phyloP scores from a whole-genome alignment of 1,284 basidiomycete genomes.

The Tilletia horrida region DNA sequence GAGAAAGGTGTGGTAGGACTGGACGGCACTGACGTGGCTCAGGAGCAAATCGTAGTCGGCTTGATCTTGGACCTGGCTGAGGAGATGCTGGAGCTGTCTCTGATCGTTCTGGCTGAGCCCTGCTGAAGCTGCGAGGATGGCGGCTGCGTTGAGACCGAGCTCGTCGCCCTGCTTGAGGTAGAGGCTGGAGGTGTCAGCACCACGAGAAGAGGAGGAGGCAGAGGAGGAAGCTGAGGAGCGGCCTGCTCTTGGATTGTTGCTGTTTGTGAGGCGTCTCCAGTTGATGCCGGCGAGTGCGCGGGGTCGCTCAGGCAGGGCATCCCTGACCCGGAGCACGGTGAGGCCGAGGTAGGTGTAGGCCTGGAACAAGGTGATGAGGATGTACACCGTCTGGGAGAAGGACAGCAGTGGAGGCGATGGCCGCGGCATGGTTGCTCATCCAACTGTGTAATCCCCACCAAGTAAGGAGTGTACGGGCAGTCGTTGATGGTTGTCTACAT shows the following conservation, averaged over 20 bases:
- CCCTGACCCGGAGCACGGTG: constrained; percentile 6
- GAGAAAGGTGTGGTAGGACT: constrained; percentile 13
- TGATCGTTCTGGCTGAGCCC: neutral
- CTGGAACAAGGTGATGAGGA: constrained; percentile 16
- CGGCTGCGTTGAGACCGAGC: too few species aligned
- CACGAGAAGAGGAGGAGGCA: neutral
- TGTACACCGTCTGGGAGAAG: constrained; percentile 7
- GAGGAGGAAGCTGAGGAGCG: neutral
- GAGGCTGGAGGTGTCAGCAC: too few species aligned
- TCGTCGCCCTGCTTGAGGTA: neutral
- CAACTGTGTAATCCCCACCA: too few species aligned
- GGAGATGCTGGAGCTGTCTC: neutral
- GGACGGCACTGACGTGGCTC: neutral
- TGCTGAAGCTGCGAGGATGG: neutral
- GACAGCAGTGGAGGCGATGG: constrained; percentile 3
- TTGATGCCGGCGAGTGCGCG: neutral
- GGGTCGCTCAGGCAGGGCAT: constrained; percentile 2
- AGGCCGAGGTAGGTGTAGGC: constrained; percentile 15
- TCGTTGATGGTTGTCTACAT: too few species aligned
- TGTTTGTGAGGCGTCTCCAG: neutral
- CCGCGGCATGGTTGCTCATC: neutral
- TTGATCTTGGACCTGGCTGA: neutral
- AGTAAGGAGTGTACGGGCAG: too few species aligned
- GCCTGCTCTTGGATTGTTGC: neutral
- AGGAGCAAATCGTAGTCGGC: neutral